Evolutionary conservation across 495 filamentous ascomycete genomes (phyloP).

Genomic region (Hypomontagnella monticulosa): DNA sequence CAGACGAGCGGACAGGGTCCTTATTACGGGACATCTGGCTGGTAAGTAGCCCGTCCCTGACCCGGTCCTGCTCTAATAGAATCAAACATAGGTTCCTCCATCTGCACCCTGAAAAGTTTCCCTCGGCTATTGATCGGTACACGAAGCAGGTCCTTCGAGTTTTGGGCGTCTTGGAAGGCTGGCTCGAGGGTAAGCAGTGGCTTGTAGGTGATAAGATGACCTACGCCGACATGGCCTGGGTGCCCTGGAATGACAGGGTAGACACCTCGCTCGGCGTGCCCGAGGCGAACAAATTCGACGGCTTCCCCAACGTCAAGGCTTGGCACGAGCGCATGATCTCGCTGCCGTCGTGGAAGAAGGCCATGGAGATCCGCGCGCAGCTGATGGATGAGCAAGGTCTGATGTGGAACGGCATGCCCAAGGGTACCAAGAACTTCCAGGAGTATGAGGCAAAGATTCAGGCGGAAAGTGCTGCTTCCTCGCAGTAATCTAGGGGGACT

Average conservation of each 20-base stretch:
- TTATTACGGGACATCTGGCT: slow-evolving; percentile 52
- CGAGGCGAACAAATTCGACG: slow-evolving; percentile 26
- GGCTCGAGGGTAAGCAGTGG: slow-evolving; percentile 28
- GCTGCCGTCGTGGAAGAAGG: slow-evolving; percentile 19
- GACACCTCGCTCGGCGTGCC: neutral
- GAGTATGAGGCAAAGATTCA: slow-evolving; percentile 17
- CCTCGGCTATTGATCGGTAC: slow-evolving; percentile 56
- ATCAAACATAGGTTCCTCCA: slow-evolving; percentile 46
- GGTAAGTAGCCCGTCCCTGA: too few species aligned
- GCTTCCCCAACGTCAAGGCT: slow-evolving; percentile 18
- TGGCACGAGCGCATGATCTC: slow-evolving; percentile 32
- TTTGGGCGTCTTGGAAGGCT: slow-evolving; percentile 50
- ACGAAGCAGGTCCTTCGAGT: slow-evolving; percentile 54
- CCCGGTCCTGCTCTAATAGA: slow-evolving; percentile 10
- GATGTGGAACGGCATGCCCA: slow-evolving; percentile 39
- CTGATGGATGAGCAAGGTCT: slow-evolving; percentile 45
- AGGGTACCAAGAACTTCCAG: slow-evolving; percentile 28
- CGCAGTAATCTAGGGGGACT: too few species aligned
- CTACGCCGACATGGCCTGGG: slow-evolving; percentile 48
- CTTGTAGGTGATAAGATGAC: slow-evolving; percentile 41
- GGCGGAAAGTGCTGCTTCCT: too few species aligned
- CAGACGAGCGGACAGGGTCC: slow-evolving; percentile 58
- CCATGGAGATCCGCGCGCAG: slow-evolving; percentile 27
- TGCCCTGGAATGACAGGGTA: slow-evolving; percentile 41
- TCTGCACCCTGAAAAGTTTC: slow-evolving; percentile 52